phyloP scores from a whole-genome alignment of 352 stramenopile genomes.

The Globisporangium abappressorium region DNA sequence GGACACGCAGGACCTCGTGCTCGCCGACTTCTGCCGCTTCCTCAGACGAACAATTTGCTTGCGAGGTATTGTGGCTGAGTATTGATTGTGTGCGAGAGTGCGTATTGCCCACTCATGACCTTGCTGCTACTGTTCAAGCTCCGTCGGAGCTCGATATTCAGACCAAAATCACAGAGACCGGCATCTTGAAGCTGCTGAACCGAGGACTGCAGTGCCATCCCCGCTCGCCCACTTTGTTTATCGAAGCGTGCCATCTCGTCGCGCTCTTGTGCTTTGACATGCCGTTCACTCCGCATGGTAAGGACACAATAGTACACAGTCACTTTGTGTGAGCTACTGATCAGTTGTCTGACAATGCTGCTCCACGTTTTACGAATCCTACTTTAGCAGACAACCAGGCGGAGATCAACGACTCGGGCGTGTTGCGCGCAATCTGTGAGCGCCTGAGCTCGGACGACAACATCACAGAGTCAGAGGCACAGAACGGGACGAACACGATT shows the following conservation, averaged over 20 bases:
- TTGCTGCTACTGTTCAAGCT: slow-evolving; percentile 20
- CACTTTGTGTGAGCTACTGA: background rate
- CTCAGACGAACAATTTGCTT: slow-evolving; percentile 44
- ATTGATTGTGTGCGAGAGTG: background rate
- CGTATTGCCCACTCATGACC: background rate
- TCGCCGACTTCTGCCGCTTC: slow-evolving; percentile 43
- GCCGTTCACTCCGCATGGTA: slow-evolving; percentile 40
- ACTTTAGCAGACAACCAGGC: slow-evolving; percentile 50
- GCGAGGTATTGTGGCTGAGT: slow-evolving; percentile 29
- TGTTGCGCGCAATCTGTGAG: slow-evolving; percentile 31
- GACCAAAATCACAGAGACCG: slow-evolving; percentile 43
- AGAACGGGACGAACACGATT: slow-evolving; percentile 27
- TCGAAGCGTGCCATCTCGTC: slow-evolving; percentile 36
- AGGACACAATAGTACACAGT: background rate
- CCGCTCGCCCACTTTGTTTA: slow-evolving; percentile 25
- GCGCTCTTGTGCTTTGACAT: slow-evolving; percentile 54
- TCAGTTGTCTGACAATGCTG: background rate
- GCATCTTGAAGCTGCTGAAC: slow-evolving; percentile 31
- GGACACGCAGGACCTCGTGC: slow-evolving; percentile 29
- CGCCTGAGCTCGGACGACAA: slow-evolving; percentile 8
- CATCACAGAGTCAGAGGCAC: slow-evolving; percentile 23
- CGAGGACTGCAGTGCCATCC: slow-evolving; percentile 30
- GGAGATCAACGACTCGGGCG: slow-evolving; percentile 32
- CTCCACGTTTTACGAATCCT: background rate
- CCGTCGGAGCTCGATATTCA: slow-evolving; percentile 56